A percentile compares a stretch with the other conserved stretches of the same genome.
Conservation (phyloP, 1,139 yeast genomes). For the Protomyces gravidus region DNA sequence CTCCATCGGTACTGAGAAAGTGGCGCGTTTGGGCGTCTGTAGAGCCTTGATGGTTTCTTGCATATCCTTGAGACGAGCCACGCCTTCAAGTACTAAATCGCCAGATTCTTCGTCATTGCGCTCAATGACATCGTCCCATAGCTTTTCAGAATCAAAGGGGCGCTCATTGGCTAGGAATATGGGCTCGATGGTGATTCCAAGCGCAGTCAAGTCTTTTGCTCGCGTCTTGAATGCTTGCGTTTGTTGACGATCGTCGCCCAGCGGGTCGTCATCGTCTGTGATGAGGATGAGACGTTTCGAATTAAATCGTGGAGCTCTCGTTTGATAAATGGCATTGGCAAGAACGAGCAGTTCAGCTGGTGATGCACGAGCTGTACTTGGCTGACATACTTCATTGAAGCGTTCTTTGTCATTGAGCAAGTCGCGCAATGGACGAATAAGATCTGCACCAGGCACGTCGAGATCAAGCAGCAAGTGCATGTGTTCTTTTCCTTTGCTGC, state of each 20-base stretch:
- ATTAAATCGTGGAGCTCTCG: slow-evolving; percentile 32
- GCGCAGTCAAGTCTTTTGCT: slow-evolving; percentile 56
- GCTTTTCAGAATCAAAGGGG: slow-evolving; percentile 49
- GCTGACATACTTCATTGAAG: slow-evolving; percentile 29
- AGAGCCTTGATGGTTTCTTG: slow-evolving; percentile 52
- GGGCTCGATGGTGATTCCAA: slow-evolving; percentile 56
- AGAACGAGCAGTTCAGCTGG: slow-evolving; percentile 38
- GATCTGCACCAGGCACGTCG: slow-evolving; percentile 39
- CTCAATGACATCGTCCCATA: slow-evolving; percentile 31
- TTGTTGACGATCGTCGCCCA: slow-evolving; percentile 40
- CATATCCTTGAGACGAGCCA: slow-evolving; percentile 42
- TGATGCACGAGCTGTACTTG: slow-evolving; percentile 31
- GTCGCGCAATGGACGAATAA: slow-evolving; percentile 36
- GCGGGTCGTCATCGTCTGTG: slow-evolving; percentile 58
- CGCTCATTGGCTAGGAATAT: slow-evolving; percentile 51
- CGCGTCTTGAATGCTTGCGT: slow-evolving; percentile 52
- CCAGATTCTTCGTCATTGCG: slow-evolving; percentile 39
- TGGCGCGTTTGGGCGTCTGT: slow-evolving; percentile 59
- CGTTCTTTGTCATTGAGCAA: slow-evolving; percentile 34
- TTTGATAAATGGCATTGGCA: slow-evolving; percentile 37
- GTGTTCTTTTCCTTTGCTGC: slow-evolving; percentile 24
- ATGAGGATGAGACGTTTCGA: slow-evolving; percentile 49
- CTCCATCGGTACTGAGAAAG: slow-evolving; percentile 57
- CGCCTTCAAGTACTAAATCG: slow-evolving; percentile 25
- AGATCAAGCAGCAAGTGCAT: slow-evolving; percentile 37